Percentiles rank a stretch among this genome's conserved stretches.
These are phyloP conservation scores for Furcasterigmium furcatum DNA, from an alignment of 2,329 filamentous ascomycete species.

Conservation along the genomic window DNA sequence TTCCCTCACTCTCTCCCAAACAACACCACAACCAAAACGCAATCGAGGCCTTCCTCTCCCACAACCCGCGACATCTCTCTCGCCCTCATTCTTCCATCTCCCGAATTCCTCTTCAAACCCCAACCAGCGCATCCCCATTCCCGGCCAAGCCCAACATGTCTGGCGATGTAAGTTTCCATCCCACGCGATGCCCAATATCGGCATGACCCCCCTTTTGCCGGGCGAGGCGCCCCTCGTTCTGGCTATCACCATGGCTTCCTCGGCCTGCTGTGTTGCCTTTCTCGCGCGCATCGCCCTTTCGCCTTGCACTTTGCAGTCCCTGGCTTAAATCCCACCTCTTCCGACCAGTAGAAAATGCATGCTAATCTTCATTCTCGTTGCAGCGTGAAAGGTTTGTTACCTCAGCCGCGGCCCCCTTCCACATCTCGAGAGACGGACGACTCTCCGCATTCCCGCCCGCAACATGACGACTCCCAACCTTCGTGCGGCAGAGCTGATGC, in stretches of 20 bases:
- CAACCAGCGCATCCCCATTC: slow-evolving; percentile 3
- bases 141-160: slow-evolving; percentile 12
- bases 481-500: slow-evolving; percentile 4
- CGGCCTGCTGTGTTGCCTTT: neutral
- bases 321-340: too few species aligned
- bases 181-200: slow-evolving; percentile 10
- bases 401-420: slow-evolving; percentile 5
- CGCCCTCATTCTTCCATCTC: neutral
- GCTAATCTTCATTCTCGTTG: slow-evolving; percentile 23
- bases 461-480: too few species aligned
- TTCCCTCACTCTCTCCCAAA: slow-evolving; percentile 1
- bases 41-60: slow-evolving; percentile 1
- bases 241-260: slow-evolving; percentile 1
- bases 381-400: slow-evolving; percentile 66
- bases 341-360: too few species aligned
- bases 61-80: neutral
- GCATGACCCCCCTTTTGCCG: slow-evolving; percentile 7
- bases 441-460: too few species aligned
- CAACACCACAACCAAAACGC: neutral
- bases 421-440: too few species aligned
- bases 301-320: too few species aligned
- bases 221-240: slow-evolving; percentile 6
- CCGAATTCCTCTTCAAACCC: slow-evolving; percentile 2
- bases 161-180: slow-evolving; percentile 14
- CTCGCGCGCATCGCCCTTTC: neutral